Conservation (phyloP, 805 yeast genomes). For the Wickerhamiella bombiphila region DNA sequence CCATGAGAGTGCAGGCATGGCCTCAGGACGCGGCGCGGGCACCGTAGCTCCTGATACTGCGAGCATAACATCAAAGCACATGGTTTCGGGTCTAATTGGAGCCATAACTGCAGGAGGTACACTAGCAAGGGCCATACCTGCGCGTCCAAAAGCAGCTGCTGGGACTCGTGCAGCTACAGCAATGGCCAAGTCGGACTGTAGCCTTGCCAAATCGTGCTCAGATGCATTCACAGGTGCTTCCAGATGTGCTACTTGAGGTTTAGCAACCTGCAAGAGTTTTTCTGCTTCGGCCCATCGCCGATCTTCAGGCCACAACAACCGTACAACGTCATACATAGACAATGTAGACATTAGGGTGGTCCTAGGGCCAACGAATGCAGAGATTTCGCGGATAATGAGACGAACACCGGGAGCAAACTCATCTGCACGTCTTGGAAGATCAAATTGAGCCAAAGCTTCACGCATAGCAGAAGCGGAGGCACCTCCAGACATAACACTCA, state of each 20-base stretch:
- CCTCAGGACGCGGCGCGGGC: background rate
- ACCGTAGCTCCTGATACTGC: conserved; percentile 4
- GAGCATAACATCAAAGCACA: conserved; percentile 53
- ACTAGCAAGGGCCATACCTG: conserved; percentile 46
- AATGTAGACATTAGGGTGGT: conserved; percentile 6
- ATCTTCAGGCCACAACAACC: conserved; percentile 60
- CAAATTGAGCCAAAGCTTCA: conserved; percentile 44
- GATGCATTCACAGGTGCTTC: conserved; percentile 27
- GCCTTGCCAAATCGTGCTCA: conserved; percentile 42
- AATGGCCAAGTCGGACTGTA: conserved; percentile 43
- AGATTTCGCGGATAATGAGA: conserved; percentile 18
- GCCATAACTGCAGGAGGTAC: background rate
- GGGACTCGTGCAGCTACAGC: conserved; percentile 56
- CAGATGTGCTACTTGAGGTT: conserved; percentile 36
- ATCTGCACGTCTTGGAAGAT: conserved; percentile 39
- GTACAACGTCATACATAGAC: conserved; percentile 47
- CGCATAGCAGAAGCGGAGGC: conserved; percentile 41
- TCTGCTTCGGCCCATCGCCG: conserved; percentile 67
- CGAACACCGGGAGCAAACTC: conserved; percentile 61
- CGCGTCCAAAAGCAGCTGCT: conserved; percentile 65
- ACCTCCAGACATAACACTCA: conserved; percentile 29
- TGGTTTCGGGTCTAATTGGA: conserved; percentile 35
- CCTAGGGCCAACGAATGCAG: background rate
- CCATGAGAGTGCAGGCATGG: conserved; percentile 51
- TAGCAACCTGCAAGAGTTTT: conserved; percentile 53